Percentiles rank a stretch among this genome's conserved stretches.
These are phyloP conservation scores for Poteriospumella lacustris DNA, from an alignment of 108 stramenopile species.

Conservation along the genomic window DNA sequence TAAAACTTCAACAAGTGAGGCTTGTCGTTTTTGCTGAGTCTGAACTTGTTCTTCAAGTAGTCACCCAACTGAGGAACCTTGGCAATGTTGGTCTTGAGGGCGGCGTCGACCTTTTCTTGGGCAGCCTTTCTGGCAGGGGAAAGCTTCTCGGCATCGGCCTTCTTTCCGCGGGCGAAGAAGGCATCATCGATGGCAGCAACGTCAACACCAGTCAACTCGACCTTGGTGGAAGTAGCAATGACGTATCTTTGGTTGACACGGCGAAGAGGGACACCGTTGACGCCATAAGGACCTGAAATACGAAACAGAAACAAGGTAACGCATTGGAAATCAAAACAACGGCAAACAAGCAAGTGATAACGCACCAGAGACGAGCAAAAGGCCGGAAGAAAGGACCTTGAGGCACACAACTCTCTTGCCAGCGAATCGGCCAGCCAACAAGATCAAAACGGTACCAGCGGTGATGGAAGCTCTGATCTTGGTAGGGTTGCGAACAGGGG, in stretches of 20 bases:
- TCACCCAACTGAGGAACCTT: conserved; percentile 74
- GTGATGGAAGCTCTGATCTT: conserved; percentile 87
- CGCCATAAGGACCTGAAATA: conserved; percentile 85
- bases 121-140: conserved; percentile 73
- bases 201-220: conserved; percentile 80
- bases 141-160: conserved; percentile 60
- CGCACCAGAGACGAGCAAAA: conserved; percentile 82
- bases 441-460: conserved; percentile 94
- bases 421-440: conserved; percentile 96
- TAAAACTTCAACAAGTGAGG: conserved; percentile 98
- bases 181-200: conserved; percentile 74
- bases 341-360: conserved; percentile 4
- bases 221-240: conserved; percentile 92
- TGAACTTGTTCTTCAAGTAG: conserved; percentile 88
- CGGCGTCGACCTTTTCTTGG: conserved; percentile 86
- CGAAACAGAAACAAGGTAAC: not conserved
- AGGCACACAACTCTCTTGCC: conserved; percentile 97
- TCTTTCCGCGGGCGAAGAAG: conserved; percentile 67
- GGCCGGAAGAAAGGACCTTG: conserved; percentile 88
- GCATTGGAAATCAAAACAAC: not conserved
- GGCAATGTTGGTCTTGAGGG: conserved; percentile 66
- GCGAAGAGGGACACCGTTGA: conserved; percentile 96
- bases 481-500: conserved; percentile 69
- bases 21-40: conserved; percentile 76
- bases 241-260: conserved; percentile 98